These are phyloP conservation scores for Tolypocladium album DNA, from an alignment of 2,329 filamentous ascomycete genomes.

Conservation along the genomic window DNA sequence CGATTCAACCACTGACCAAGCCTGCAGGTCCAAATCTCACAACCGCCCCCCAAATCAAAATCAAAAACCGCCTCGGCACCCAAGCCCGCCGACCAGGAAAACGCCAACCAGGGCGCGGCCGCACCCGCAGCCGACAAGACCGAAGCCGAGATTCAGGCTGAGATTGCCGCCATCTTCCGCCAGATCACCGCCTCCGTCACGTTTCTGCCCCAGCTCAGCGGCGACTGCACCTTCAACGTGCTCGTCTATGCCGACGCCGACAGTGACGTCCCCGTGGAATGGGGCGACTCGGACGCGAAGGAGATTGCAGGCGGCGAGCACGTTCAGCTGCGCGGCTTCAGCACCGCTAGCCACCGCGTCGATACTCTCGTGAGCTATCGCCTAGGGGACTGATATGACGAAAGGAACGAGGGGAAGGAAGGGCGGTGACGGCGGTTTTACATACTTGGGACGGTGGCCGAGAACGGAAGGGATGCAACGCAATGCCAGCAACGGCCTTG, in stretches of 20 bases:
- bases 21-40: constrained; percentile 14
- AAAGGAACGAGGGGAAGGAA: background rate
- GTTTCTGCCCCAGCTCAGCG: constrained; percentile 79
- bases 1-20: constrained; percentile 3
- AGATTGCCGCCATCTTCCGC: constrained; percentile 93
- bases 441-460: background rate
- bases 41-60: constrained; percentile 21
- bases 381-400: constrained; percentile 31
- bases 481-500: background rate
- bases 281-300: constrained; percentile 96
- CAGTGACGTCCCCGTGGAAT: constrained; percentile 92
- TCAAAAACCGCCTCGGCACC: constrained; percentile 31
- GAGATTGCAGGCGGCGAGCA: constrained; percentile 92
- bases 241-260: constrained; percentile 96
- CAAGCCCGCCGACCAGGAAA: constrained; percentile 56
- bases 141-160: constrained; percentile 85
- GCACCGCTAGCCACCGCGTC: constrained; percentile 85
- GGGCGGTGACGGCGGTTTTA: background rate
- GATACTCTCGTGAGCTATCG: constrained; percentile 95
- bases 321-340: constrained; percentile 91
- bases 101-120: constrained; percentile 31
- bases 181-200: constrained; percentile 98
- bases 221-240: constrained; percentile 97
- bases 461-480: background rate
- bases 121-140: constrained; percentile 54